Evolutionary conservation across 768 basidiomycete species (phyloP).

Genomic region (Imleria badia): DNA sequence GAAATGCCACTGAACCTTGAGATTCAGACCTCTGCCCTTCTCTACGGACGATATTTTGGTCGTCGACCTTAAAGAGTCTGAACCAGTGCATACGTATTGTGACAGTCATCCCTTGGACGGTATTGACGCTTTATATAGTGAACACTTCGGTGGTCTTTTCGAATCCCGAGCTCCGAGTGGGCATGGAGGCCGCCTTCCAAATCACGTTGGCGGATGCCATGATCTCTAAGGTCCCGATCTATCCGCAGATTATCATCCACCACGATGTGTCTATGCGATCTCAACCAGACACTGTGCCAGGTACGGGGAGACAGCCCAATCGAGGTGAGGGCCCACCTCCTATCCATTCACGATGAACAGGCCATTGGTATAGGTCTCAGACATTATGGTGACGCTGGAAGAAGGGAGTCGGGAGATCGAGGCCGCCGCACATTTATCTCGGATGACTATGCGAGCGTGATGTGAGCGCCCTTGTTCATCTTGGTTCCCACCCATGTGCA

Average conservation of each 20-base stretch:
- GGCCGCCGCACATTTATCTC: constrained; percentile 60
- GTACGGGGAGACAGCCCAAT: constrained; percentile 39
- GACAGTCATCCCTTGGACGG: not conserved
- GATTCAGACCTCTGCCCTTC: constrained; percentile 64
- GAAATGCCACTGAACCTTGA: not conserved
- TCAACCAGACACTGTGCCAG: constrained; percentile 37
- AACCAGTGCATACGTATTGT: constrained; percentile 56
- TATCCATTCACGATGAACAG: not conserved
- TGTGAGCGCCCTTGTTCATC: constrained; percentile 39
- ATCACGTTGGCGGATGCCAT: constrained; percentile 50
- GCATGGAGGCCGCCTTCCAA: constrained; percentile 71
- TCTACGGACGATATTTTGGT: constrained; percentile 53
- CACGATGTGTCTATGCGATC: constrained; percentile 34
- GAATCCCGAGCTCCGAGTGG: constrained; percentile 58
- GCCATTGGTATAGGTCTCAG: constrained; percentile 33
- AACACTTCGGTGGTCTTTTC: constrained; percentile 70
- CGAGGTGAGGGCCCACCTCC: constrained; percentile 33
- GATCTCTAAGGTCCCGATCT: too few species aligned
- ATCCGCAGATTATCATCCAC: constrained; percentile 48
- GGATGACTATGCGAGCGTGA: constrained; percentile 44
- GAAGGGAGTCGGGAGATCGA: constrained; percentile 69
- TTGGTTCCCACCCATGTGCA: not conserved
- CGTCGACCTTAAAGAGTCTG: constrained; percentile 61
- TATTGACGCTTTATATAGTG: constrained; percentile 43
- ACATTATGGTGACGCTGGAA: constrained; percentile 51